phyloP scores from a whole-genome alignment of 371 early-diverging fungal species.

The Lichtheimia ornata region DNA sequence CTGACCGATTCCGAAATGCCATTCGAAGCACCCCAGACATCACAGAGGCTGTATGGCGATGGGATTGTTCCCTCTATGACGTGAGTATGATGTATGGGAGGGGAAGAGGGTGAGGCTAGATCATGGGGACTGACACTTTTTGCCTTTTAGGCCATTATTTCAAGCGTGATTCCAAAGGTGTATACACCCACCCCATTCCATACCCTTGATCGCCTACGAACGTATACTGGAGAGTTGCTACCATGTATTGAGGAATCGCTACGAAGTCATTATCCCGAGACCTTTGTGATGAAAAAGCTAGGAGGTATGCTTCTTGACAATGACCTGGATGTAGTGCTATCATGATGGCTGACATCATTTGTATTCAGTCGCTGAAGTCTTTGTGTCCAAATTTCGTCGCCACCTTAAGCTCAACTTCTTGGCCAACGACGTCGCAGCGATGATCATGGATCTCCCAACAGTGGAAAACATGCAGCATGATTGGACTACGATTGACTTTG shows the following conservation, averaged over 20 bases:
- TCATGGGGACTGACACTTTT: neutral
- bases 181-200: conserved; percentile 31
- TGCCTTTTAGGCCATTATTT: conserved; percentile 37
- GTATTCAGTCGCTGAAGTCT: conserved; percentile 50
- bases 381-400: conserved; percentile 54
- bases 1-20: conserved; percentile 12
- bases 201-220: conserved; percentile 32
- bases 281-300: conserved; percentile 29
- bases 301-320: conserved; percentile 26
- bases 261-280: conserved; percentile 25
- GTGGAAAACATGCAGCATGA: neutral
- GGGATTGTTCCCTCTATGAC: conserved; percentile 61
- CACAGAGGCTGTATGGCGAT: conserved; percentile 51
- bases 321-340: neutral
- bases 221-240: conserved; percentile 44
- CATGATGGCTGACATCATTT: neutral
- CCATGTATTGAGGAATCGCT: conserved; percentile 29
- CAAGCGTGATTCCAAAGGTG: conserved; percentile 35
- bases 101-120: too few species aligned
- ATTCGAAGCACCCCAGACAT: conserved; percentile 32
- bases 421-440: conserved; percentile 29
- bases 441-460: neutral
- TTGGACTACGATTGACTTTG: neutral
- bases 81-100: conserved; percentile 27
- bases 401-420: conserved; percentile 53